phyloP scores from a whole-genome alignment of 495 filamentous ascomycete genomes.

The Talaromyces liani region DNA sequence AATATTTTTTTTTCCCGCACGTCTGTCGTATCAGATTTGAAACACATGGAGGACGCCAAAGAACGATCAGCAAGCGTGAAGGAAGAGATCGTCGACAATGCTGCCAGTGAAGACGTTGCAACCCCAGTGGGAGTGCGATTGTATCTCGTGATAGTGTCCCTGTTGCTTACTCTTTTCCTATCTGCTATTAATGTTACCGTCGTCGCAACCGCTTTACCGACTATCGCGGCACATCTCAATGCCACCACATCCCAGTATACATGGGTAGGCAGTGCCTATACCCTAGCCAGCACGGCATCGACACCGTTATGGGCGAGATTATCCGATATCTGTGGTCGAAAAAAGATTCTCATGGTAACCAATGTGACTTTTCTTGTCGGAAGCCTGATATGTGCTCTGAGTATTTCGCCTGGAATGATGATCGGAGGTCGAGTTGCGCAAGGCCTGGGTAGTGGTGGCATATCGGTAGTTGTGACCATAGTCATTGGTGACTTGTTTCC shows the following conservation, averaged over 20 bases:
- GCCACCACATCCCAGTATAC: slow-evolving; percentile 47
- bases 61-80: background rate
- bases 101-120: background rate
- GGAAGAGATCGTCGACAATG: background rate
- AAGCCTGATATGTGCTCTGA: slow-evolving; percentile 53
- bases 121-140: background rate
- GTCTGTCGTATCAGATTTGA: background rate
- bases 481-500: slow-evolving; percentile 65
- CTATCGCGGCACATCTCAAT: slow-evolving; percentile 47
- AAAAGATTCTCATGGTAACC: slow-evolving; percentile 57
- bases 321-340: slow-evolving; percentile 68
- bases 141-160: background rate
- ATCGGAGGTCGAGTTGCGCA: slow-evolving; percentile 25
- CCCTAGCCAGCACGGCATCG: slow-evolving; percentile 48
- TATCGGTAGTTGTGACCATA: slow-evolving; percentile 56
- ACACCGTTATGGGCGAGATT: slow-evolving; percentile 61
- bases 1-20: background rate
- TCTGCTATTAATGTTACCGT: slow-evolving; percentile 42
- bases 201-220: slow-evolving; percentile 33
- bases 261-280: slow-evolving; percentile 57
- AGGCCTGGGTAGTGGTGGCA: slow-evolving; percentile 28
- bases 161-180: slow-evolving; percentile 28
- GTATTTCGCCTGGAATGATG: slow-evolving; percentile 43
- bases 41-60: background rate
- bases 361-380: slow-evolving; percentile 60